Conservation (phyloP, 2,329 filamentous ascomycete genomes). For the Penicillium griseofulvum region DNA sequence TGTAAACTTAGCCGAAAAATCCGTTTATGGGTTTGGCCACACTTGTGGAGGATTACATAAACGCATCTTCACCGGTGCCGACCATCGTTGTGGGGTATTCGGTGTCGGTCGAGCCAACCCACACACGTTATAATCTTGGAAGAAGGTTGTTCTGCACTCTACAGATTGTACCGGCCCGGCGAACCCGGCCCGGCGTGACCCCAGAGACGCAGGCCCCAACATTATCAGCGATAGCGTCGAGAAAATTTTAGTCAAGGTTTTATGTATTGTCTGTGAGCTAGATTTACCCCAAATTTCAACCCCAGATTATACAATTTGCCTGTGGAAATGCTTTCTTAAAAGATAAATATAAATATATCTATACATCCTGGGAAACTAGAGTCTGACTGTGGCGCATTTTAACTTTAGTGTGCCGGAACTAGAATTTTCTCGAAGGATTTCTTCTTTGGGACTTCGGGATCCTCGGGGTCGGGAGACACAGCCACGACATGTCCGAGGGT, state of each 20-base stretch:
- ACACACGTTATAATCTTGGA: neutral
- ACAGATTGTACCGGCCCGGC: conserved; percentile 4
- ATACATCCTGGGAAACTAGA: neutral
- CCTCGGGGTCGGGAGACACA: neutral
- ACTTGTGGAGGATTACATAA: conserved; percentile 1
- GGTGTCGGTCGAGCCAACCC: neutral
- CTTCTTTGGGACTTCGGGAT: neutral
- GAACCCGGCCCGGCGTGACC: conserved; percentile 4
- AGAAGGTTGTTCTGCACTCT: neutral
- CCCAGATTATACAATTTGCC: neutral
- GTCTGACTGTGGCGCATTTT: neutral
- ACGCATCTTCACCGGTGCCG: neutral
- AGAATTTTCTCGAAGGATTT: conserved; percentile 6
- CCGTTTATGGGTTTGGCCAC: neutral
- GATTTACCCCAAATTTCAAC: conserved; percentile 1
- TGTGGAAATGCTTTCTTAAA: too few species aligned
- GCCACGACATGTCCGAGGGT: neutral
- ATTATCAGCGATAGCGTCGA: neutral
- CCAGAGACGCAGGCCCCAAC: neutral
- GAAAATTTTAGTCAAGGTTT: conserved; percentile 4
- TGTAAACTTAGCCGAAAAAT: neutral
- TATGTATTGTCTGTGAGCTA: neutral
- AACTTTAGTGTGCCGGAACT: neutral
- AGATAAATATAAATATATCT: too few species aligned
- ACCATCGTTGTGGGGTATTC: conserved; percentile 1